Evolutionary conservation across 768 basidiomycete genomes (phyloP).

Genomic region (Ramaria sp.): DNA sequence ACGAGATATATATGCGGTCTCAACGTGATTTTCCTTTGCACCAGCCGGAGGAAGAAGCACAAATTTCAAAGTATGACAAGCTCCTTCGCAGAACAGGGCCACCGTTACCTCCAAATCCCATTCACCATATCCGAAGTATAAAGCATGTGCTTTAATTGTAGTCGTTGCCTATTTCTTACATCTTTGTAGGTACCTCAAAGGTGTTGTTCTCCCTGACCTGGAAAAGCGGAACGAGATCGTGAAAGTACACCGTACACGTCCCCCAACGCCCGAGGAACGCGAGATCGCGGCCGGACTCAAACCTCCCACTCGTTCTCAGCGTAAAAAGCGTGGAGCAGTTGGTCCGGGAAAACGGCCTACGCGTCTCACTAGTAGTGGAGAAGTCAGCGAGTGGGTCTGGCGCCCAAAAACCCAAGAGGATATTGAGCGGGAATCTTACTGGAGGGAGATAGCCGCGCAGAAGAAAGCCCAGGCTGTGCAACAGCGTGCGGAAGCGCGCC

Average conservation of each 20-base stretch:
- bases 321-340: not conserved
- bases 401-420: not conserved
- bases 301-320: not conserved
- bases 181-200: conserved; percentile 7
- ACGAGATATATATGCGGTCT: not conserved
- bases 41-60: not conserved
- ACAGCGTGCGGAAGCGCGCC: too few relatives aligned
- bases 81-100: not conserved
- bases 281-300: not conserved
- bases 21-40: not conserved
- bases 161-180: not conserved
- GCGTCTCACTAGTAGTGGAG: not conserved
- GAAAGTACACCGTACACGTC: not conserved
- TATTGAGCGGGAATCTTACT: too few relatives aligned
- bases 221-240: conserved; percentile 1
- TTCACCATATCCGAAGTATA: conserved; percentile 10
- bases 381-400: conserved; percentile 1
- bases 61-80: not conserved
- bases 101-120: not conserved
- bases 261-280: not conserved
- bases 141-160: not conserved
- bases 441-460: too few relatives aligned
- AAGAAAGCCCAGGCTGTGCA: too few relatives aligned
- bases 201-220: conserved; percentile 7
- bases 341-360: conserved; percentile 2